These are phyloP conservation scores for Rhodotorula kratochvilovae DNA, from an alignment of 768 basidiomycete genomes.

Conservation along the genomic window DNA sequence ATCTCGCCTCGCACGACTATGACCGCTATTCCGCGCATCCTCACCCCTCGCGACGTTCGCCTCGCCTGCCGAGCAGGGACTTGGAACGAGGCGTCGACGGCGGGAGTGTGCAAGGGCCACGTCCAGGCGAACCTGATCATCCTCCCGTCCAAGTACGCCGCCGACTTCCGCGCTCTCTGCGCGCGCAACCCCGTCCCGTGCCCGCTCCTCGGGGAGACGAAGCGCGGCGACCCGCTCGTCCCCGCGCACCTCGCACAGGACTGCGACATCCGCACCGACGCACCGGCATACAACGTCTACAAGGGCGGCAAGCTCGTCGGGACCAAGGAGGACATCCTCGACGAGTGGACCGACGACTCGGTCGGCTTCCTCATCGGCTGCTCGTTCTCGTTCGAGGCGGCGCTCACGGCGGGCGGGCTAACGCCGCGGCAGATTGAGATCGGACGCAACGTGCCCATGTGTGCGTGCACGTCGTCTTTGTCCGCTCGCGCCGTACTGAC, in stretches of 20 bases:
- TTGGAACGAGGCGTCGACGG: conserved; percentile 26
- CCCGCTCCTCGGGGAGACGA: conserved; percentile 43
- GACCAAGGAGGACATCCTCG: conserved; percentile 25
- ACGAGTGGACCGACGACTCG: conserved; percentile 43
- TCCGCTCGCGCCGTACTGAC: conserved; percentile 22
- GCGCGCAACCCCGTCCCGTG: conserved; percentile 45
- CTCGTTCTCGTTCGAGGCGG: conserved; percentile 43
- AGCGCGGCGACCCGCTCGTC: conserved; percentile 38
- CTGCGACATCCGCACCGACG: conserved; percentile 43
- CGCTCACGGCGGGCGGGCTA: conserved; percentile 32
- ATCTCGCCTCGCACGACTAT: background rate
- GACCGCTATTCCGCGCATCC: background rate
- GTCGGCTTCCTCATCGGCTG: conserved; percentile 44
- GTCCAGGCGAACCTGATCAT: conserved; percentile 45
- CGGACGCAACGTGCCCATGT: conserved; percentile 42
- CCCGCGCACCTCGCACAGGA: conserved; percentile 35
- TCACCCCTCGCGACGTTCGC: conserved; percentile 21
- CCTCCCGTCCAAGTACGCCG: conserved; percentile 39
- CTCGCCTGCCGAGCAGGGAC: conserved; percentile 23
- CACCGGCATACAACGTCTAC: conserved; percentile 37
- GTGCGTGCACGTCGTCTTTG: conserved; percentile 9
- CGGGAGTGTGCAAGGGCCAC: conserved; percentile 28
- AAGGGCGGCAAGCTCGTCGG: conserved; percentile 33
- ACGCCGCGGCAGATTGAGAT: conserved; percentile 39
- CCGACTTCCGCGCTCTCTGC: conserved; percentile 44